Evolutionary conservation across 2,329 filamentous ascomycete species (phyloP).

Genomic region (Nannizziopsis arthrosporioides): DNA sequence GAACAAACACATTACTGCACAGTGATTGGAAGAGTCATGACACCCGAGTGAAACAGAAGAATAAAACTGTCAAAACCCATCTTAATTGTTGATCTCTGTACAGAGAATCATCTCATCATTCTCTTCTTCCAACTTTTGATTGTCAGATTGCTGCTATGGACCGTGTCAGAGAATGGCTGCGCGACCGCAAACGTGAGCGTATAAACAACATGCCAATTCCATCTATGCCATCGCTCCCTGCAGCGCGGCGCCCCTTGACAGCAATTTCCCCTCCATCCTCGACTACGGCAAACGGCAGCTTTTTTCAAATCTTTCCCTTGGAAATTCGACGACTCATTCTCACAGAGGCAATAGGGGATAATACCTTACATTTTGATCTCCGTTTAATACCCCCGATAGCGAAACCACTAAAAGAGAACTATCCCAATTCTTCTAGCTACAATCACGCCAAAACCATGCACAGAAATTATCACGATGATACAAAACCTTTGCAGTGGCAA

Average conservation of each 20-base stretch:
- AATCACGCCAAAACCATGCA: constrained; percentile 2
- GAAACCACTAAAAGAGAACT: neutral
- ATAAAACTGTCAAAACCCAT: too few relatives aligned
- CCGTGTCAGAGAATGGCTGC: constrained; percentile 1
- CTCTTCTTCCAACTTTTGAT: neutral
- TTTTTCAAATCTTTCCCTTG: constrained; percentile 17
- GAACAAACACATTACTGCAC: too few relatives aligned
- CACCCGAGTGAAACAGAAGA: too few relatives aligned
- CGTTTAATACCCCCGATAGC: constrained; percentile 5
- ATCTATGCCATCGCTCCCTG: too few relatives aligned
- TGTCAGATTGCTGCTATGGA: neutral
- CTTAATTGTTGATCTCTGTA: too few relatives aligned
- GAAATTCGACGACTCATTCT: constrained; percentile 21
- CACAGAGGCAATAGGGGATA: constrained; percentile 6
- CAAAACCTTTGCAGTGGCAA: constrained; percentile 5
- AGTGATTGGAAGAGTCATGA: too few relatives aligned
- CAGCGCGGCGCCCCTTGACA: constrained; percentile 9
- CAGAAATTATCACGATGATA: neutral
- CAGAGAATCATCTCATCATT: neutral
- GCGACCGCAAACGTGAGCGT: constrained; percentile 1
- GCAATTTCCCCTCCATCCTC: constrained; percentile 1
- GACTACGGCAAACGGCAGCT: constrained; percentile 2
- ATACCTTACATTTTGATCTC: constrained; percentile 8
- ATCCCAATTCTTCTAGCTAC: neutral
- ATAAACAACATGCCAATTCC: too few relatives aligned